phyloP scores from a whole-genome alignment of 805 yeast species.

The Zygosaccharomyces bailii region DNA sequence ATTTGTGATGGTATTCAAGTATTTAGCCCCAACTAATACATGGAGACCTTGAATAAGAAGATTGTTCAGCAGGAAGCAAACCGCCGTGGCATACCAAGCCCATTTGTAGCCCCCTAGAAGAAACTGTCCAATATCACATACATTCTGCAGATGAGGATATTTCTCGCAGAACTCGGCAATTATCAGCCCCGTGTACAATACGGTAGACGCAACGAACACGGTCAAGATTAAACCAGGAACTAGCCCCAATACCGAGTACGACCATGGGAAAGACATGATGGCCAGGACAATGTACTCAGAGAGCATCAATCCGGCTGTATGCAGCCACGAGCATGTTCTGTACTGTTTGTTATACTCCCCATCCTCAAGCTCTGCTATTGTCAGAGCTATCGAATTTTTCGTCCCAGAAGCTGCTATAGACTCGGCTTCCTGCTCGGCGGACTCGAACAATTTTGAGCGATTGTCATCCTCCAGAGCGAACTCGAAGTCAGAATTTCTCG shows the following conservation, averaged over 20 bases:
- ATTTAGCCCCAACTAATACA: constrained; percentile 57
- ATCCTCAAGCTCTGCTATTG: constrained; percentile 16
- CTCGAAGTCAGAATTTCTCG: constrained; percentile 2
- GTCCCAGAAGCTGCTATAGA: background rate
- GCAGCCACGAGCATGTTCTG: constrained; percentile 54
- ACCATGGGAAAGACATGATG: constrained; percentile 65
- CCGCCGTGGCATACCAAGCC: constrained; percentile 58
- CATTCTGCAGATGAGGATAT: constrained; percentile 49
- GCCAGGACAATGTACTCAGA: constrained; percentile 62
- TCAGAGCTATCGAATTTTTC: constrained; percentile 7
- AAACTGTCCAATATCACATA: constrained; percentile 59
- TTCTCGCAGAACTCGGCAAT: constrained; percentile 53
- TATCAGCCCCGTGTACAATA: constrained; percentile 53
- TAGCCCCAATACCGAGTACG: constrained; percentile 55
- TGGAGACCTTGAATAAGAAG: constrained; percentile 57
- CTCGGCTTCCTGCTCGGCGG: constrained; percentile 1
- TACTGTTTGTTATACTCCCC: constrained; percentile 42
- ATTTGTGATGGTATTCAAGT: constrained; percentile 51
- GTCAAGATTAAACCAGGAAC: constrained; percentile 58
- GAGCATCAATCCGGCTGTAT: constrained; percentile 56
- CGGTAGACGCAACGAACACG: constrained; percentile 47
- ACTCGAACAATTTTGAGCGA: too few species aligned
- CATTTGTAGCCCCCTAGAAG: constrained; percentile 48
- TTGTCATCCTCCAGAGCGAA: constrained; percentile 1
- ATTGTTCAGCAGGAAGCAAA: constrained; percentile 52